Evolutionary conservation across 177 flowering plant genomes (phyloP).

Genomic region (Vitis hybrid): DNA sequence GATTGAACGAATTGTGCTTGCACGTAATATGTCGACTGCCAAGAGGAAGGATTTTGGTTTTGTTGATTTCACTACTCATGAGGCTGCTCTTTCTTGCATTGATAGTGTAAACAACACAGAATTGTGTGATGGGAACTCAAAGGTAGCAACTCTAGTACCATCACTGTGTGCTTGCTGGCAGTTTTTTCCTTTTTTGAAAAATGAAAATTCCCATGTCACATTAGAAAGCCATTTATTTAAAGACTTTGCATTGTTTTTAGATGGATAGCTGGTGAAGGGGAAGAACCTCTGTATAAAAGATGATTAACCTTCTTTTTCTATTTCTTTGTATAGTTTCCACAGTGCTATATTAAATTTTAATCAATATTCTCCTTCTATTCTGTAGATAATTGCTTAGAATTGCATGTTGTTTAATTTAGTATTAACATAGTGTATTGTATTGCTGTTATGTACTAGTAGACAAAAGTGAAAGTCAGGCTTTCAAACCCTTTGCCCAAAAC

Average conservation of each 20-base stretch:
- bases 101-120: slow-evolving; percentile 48
- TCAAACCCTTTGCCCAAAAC: slow-evolving; percentile 81
- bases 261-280: neutral
- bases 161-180: neutral
- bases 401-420: neutral
- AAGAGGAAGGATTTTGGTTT: slow-evolving; percentile 87
- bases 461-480: slow-evolving; percentile 67
- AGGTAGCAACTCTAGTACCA: slow-evolving; percentile 34
- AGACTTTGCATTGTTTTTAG: neutral
- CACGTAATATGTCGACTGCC: slow-evolving; percentile 81
- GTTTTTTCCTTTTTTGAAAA: neutral
- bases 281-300: neutral
- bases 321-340: neutral
- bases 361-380: neutral
- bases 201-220: neutral
- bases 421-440: slow-evolving; percentile 6
- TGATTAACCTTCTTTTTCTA: neutral
- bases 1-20: slow-evolving; percentile 55
- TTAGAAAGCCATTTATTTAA: neutral
- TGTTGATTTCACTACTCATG: slow-evolving; percentile 69
- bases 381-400: too few relatives aligned
- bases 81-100: slow-evolving; percentile 68
- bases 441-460: slow-evolving; percentile 27
- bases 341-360: neutral
- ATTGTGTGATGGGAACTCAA: slow-evolving; percentile 56